Conservation (phyloP, 2,329 filamentous ascomycete species). For the Calonectria crousiana region DNA sequence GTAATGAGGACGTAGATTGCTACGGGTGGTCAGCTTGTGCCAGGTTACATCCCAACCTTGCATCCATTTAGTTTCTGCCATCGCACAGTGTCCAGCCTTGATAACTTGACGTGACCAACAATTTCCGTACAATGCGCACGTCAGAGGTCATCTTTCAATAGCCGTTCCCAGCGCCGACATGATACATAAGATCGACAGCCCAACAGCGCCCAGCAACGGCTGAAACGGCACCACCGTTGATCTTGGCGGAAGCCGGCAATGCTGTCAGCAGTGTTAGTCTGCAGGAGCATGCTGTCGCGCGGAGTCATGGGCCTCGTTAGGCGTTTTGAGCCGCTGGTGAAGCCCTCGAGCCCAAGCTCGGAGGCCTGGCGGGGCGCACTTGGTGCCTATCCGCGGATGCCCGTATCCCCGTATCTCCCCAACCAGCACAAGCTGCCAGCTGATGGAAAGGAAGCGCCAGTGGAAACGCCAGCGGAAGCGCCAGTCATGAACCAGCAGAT, state of each 20-base stretch:
- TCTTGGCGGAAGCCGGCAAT: conserved; percentile 4
- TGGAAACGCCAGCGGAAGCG: not conserved
- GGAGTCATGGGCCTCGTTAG: not conserved
- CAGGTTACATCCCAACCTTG: not conserved
- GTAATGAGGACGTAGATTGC: not conserved
- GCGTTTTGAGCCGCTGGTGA: not conserved
- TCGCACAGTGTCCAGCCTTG: too few relatives aligned
- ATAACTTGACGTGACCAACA: not conserved
- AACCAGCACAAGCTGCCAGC: not conserved
- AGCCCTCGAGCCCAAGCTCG: conserved; percentile 1
- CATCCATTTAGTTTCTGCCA: not conserved
- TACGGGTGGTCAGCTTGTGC: not conserved
- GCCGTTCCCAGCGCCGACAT: not conserved
- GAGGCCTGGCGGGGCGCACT: conserved; percentile 4
- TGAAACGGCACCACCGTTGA: not conserved
- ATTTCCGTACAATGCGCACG: not conserved
- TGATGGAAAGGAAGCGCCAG: not conserved
- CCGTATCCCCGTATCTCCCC: conserved; percentile 1
- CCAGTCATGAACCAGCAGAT: not conserved
- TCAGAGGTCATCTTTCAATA: not conserved
- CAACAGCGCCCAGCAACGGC: conserved; percentile 1
- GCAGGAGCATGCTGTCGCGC: not conserved
- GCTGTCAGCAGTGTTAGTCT: not conserved
- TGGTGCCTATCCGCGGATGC: not conserved
- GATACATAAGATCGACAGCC: not conserved